These are phyloP conservation scores for Epichloe aotearoae DNA, from an alignment of 2,329 filamentous ascomycete species.

Conservation along the genomic window DNA sequence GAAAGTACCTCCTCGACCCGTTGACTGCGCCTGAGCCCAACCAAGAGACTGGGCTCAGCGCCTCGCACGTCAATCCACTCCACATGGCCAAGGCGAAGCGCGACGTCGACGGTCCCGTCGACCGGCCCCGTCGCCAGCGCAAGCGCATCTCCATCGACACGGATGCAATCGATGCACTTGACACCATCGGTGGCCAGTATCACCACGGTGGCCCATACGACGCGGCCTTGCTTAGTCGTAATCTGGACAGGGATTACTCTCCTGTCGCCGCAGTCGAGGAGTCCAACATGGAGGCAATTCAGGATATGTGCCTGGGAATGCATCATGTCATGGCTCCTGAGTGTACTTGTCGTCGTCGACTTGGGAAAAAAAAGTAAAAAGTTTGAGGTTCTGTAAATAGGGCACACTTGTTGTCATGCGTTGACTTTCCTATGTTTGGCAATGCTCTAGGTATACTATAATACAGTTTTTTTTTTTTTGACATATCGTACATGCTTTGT, in stretches of 20 bases:
- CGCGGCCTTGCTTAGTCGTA: slow-evolving; percentile 62
- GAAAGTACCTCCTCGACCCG: slow-evolving; percentile 55
- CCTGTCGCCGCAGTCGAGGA: slow-evolving; percentile 65
- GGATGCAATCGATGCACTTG: slow-evolving; percentile 72
- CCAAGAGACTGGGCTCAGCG: slow-evolving; percentile 52
- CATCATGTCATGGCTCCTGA: slow-evolving; percentile 28
- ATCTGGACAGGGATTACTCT: slow-evolving; percentile 46
- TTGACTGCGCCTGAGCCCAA: slow-evolving; percentile 54
- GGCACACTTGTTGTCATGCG: too few relatives aligned
- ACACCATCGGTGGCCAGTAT: slow-evolving; percentile 54
- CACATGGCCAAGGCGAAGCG: slow-evolving; percentile 50
- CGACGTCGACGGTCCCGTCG: slow-evolving; percentile 46
- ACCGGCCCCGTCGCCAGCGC: slow-evolving; percentile 54
- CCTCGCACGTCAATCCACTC: slow-evolving; percentile 46
- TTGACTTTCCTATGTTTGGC: too few relatives aligned
- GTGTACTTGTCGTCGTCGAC: too few relatives aligned
- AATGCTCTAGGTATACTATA: too few relatives aligned
- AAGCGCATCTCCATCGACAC: slow-evolving; percentile 44
- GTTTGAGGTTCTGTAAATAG: too few relatives aligned
- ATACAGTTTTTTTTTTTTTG: too few relatives aligned
- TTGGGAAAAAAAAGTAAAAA: too few relatives aligned
- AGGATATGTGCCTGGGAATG: slow-evolving; percentile 67
- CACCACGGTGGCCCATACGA: slow-evolving; percentile 91
- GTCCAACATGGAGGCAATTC: slow-evolving; percentile 63
- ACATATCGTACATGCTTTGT: slow-evolving; percentile 32